Evolutionary conservation across 495 filamentous ascomycete genomes (phyloP), one percentile per base, ranked within the genome.

Genomic region (Sordaria brevicollis): DNA sequence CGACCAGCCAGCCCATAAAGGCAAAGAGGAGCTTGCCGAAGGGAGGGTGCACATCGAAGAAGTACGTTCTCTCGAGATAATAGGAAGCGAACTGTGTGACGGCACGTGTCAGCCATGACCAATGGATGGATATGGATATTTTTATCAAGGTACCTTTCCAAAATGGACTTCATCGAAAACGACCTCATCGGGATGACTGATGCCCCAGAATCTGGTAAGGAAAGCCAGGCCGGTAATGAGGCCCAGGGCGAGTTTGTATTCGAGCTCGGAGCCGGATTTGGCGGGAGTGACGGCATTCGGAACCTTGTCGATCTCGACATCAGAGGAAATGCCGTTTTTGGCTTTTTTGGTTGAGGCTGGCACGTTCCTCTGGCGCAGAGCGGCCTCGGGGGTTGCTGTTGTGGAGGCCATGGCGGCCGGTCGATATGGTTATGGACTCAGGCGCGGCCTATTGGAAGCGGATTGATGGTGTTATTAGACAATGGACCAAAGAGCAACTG

Each of bases 101-200:
- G 41, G 9, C 10, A 15, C 29, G 33, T 13, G 71, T 76, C 41
- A 75, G 73, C 31, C 2, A 31, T 8, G 35, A 35, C n/a, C 41
- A 71, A 54, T 31, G 35, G 11, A 68, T 31, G n/a, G n/a, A 41
- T 21, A 57, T 34, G 49, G 49, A 41, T 3, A 43, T 67, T 25
- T 4, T 8, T 35, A 34, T 68, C 35, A 69, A 37, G 68, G 31
- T 29, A 69, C 95, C 91, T 99, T 99, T 82, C 95, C 95, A 81
- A 99, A 99, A 81, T 99, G 95, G 65, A 99, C 95, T 81, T 99
- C 95, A 74, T 99, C 95, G 78, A 99, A 99, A 41, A 99, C 96
- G 33, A 99, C 95, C 81, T 97, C 90, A 77, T 95, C 90, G 11
- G 95, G 95, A 81, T 97, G 93, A 70, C 86, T 90, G 77, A 99